A percentile compares a stretch with the other conserved stretches of the same genome.
These are phyloP conservation scores for Ulvella scutata DNA, from an alignment of 139 green algal species.

Conservation along the genomic window DNA sequence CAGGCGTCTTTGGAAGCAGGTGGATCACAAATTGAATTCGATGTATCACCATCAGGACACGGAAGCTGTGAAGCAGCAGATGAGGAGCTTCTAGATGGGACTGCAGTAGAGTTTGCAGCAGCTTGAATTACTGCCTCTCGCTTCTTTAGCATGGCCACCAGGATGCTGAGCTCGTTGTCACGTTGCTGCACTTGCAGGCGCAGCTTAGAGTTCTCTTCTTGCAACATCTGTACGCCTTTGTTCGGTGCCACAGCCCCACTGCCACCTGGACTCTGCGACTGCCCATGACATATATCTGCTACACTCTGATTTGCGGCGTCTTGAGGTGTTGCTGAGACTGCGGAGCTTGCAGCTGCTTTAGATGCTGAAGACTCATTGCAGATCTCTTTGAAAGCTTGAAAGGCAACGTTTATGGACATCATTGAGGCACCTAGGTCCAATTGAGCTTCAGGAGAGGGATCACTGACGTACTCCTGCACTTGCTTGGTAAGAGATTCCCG, in stretches of 20 bases:
- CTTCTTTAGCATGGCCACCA: conserved; percentile 61
- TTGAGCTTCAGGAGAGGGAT: conserved; percentile 25
- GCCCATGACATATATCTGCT: no score
- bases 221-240: conserved; percentile 1
- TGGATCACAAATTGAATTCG: no score
- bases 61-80: not conserved
- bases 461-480: conserved; percentile 33
- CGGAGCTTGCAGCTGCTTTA: no score
- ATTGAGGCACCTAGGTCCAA: conserved; percentile 45
- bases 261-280: no score
- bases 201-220: conserved; percentile 3
- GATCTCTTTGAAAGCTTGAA: conserved; percentile 29
- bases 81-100: not conserved
- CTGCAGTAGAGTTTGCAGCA: not conserved
- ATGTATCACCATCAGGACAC: no score
- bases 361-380: no score
- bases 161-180: conserved; percentile 71
- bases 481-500: conserved; percentile 30
- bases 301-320: conserved; percentile 32
- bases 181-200: conserved; percentile 48
- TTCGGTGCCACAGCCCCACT: conserved; percentile 6
- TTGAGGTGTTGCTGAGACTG: no score
- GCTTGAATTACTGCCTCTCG: not conserved
- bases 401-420: conserved; percentile 43
- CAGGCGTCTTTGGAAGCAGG: no score